Evolutionary conservation across 495 filamentous ascomycete genomes (phyloP), one percentile per base, ranked within the genome.

Genomic region (Lepidopterella palustris): DNA sequence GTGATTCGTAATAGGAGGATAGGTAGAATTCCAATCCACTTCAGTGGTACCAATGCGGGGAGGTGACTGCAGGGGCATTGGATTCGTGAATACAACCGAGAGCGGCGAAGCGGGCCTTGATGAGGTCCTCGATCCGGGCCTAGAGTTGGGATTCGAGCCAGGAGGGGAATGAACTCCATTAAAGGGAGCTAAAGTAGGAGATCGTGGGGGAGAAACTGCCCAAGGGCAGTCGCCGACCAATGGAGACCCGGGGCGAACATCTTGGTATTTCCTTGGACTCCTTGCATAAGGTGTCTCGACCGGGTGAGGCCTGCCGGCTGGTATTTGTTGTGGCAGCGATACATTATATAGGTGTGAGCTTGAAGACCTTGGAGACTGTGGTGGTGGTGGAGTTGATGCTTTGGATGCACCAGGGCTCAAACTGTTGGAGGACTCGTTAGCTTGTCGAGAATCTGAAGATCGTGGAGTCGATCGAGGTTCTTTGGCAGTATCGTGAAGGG

Each of bases 1-100:
- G n/a, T 63, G 57, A 0, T 24, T 32, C 20, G 39, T 45, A 10
- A 28, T 18, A 26, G 63, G 60, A 15, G 64, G 60, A 25, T 60
- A 67, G n/a, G 64, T 61, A 39, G 64, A 48, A 35, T 63, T 32
- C 60, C 64, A 58, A 35, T 63, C 64, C 4, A 49, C 52, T 10
- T 55, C 64, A n/a, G 47, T 42, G 21, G 56, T 35, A 4, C 32
- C 54, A 26, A 28, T 2, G 29, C 24, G 20, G 25, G 27, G 58
- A 58, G 27, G 45, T 25, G 26, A 50, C 24, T 18, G 35, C 28
- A 20, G 49, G n/a, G 23, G 59, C 53, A 11, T 47, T 6, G 5
- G 52, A 51, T 20, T 55, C 51, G 0, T 59, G 56, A 5, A 59
- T 31, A 42, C 48, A 59, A 27, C 20, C 11, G 63, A 61, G 4